Conservation (phyloP, 768 basidiomycete species). For the Leucocoprinus sp. region DNA sequence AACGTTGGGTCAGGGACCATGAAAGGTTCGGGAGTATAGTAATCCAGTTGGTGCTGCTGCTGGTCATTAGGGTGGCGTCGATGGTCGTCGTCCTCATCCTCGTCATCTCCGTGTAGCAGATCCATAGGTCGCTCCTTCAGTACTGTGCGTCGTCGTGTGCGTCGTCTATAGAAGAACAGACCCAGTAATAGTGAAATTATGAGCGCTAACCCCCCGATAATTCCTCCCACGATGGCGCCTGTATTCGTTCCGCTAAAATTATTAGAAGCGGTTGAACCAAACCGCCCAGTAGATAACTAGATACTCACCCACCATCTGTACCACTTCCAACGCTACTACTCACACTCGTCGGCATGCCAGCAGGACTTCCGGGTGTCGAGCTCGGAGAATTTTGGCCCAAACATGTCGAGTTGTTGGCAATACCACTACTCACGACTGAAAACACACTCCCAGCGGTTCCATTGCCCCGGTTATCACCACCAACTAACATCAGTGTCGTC, state of each 20-base stretch:
- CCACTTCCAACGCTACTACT: conserved; percentile 38
- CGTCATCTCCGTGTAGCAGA: conserved; percentile 56
- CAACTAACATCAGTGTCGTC: conserved; percentile 58
- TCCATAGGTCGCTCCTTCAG: conserved; percentile 57
- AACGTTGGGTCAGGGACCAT: conserved; percentile 57
- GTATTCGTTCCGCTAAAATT: conserved; percentile 23
- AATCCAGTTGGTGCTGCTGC: conserved; percentile 36
- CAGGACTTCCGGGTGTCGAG: conserved; percentile 69
- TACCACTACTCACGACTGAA: conserved; percentile 47
- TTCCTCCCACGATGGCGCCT: conserved; percentile 43
- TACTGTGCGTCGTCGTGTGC: conserved; percentile 25
- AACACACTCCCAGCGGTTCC: conserved; percentile 61
- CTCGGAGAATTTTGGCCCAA: conserved; percentile 56
- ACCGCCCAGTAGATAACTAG: neutral
- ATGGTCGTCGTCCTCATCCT: conserved; percentile 34
- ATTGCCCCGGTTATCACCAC: conserved; percentile 56
- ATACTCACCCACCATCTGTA: conserved; percentile 16
- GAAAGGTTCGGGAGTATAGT: conserved; percentile 71
- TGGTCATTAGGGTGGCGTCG: conserved; percentile 34
- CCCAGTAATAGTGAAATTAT: conserved; percentile 32
- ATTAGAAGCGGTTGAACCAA: neutral
- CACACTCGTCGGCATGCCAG: conserved; percentile 51
- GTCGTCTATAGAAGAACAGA: conserved; percentile 44
- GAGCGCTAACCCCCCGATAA: conserved; percentile 46
- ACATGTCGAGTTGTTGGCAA: conserved; percentile 44